Base-by-base conservation (phyloP, 169 alveolate genomes). In the Eimeria maxima region DNA sequence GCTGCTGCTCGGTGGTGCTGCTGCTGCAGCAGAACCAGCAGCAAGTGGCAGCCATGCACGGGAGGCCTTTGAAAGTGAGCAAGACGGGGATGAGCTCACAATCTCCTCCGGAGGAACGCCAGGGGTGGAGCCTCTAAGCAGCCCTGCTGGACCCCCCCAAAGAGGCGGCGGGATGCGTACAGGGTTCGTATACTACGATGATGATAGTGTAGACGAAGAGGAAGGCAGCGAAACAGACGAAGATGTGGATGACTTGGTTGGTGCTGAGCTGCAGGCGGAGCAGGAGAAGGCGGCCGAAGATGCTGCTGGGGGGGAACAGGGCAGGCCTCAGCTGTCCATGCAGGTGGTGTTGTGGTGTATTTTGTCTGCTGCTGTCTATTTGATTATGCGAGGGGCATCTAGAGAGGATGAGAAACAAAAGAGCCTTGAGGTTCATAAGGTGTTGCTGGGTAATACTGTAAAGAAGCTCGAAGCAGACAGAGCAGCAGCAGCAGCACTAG, bases 361-460 rank as follows among this genome's bases (percentile, higher is more conserved):
- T 33, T 29, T 78, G 8, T 44, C 44, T 47, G 89, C 38, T 18
- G 89, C 89, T 60, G 27, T 78, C 16, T 47, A 24, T 29, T 27
- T 78, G 7, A 47, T 78, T 27, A 42, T 47, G n/a, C 11, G 33
- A 24, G 89, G 89, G 13, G 89, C 89, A 8, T 42, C 89, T n/a
- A 60, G 67, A 42, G 89, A 42, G 14, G 89, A 78, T 42, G 89
- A 78, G 50, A 78, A 78, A 33, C 89, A 78, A 0, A 78, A 47
- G 33, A 78, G 89, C 47, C 24, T 78, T 16, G 89, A 78, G 11
- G 42, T 78, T 16, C 89, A 78, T 60, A n/a, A 47, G 20, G 65
- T 22, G 11, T 13, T 78, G 38, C 65, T 45, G 18, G 13, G 33
- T n/a, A 78, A 24, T 60, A 45, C 47, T 33, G 13, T 7, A 22